phyloP scores from a whole-genome alignment of 805 yeast species.

The Gaillardinia entomophila region DNA sequence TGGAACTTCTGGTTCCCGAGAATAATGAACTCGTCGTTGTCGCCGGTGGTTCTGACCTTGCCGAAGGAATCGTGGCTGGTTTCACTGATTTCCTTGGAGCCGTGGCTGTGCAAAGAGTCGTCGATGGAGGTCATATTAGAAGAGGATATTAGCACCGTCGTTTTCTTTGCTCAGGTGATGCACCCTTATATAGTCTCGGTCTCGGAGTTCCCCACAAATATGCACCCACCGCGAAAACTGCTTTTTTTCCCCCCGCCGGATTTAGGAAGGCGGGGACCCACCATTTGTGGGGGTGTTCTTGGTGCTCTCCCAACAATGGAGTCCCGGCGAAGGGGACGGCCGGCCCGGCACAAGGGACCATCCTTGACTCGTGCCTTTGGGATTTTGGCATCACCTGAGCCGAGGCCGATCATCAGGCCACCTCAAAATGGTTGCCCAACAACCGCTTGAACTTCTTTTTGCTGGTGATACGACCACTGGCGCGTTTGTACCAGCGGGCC shows the following conservation, averaged over 20 bases:
- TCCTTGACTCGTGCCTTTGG: no score
- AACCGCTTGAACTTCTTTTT: conserved; percentile 27
- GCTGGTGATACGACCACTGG: conserved; percentile 21
- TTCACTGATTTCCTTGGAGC: background rate
- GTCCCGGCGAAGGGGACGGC: no score
- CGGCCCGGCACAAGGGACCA: no score
- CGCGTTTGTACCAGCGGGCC: conserved; percentile 33
- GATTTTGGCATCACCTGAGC: no score
- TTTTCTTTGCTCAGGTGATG: conserved; percentile 5
- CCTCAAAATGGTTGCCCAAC: background rate
- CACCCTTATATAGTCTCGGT: background rate
- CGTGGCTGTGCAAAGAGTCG: background rate
- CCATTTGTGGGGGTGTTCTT: background rate
- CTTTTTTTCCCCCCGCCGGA: background rate
- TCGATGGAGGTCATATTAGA: background rate
- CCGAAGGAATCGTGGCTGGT: background rate
- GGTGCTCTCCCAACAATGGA: background rate
- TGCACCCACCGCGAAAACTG: background rate
- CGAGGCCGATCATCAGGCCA: no score
- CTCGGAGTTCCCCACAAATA: background rate
- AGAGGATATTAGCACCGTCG: conserved; percentile 18
- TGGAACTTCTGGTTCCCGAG: conserved; percentile 25
- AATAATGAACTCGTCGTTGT: conserved; percentile 23
- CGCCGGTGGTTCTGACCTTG: conserved; percentile 27
- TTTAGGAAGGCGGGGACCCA: conserved; percentile 1